Evolutionary conservation across 2,329 filamentous ascomycete species (phyloP).

Genomic region (Bimuria novae-zelandiae): DNA sequence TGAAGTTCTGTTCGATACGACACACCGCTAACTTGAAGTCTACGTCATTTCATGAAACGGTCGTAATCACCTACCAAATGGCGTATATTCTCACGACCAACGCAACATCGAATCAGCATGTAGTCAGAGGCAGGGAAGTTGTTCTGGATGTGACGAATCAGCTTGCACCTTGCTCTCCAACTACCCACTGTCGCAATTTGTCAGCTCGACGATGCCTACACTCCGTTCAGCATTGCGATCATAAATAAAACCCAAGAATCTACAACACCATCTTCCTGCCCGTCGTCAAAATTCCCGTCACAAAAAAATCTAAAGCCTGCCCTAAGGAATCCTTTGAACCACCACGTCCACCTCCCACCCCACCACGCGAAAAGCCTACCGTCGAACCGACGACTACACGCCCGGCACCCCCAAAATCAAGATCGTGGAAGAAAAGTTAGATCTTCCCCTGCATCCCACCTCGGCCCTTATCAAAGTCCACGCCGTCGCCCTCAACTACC

Average conservation of each 20-base stretch:
- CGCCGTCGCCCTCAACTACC: conserved; percentile 24
- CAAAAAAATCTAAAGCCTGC: too few relatives aligned
- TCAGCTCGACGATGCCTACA: too few relatives aligned
- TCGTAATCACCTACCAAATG: neutral
- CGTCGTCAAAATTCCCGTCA: too few relatives aligned
- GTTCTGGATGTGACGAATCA: neutral
- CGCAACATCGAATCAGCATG: too few relatives aligned
- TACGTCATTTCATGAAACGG: neutral
- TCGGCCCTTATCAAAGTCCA: conserved; percentile 18
- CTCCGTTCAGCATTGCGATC: too few relatives aligned
- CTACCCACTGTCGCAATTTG: too few relatives aligned
- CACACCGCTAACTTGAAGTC: neutral
- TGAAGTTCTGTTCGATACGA: too few relatives aligned
- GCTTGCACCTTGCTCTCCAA: too few relatives aligned
- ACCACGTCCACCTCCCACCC: neutral
- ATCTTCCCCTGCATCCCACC: conserved; percentile 5
- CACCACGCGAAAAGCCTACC: conserved; percentile 11
- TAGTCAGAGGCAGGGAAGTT: too few relatives aligned
- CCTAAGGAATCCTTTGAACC: too few relatives aligned
- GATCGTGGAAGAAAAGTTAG: conserved; percentile 9
- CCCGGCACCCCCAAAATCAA: conserved; percentile 8
- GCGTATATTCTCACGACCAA: neutral
- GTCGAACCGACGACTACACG: conserved; percentile 8
- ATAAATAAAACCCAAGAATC: too few relatives aligned
- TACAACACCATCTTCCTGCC: too few relatives aligned